phyloP scores from a whole-genome alignment of 805 yeast species.

The Wickerhamiella slavikovae region DNA sequence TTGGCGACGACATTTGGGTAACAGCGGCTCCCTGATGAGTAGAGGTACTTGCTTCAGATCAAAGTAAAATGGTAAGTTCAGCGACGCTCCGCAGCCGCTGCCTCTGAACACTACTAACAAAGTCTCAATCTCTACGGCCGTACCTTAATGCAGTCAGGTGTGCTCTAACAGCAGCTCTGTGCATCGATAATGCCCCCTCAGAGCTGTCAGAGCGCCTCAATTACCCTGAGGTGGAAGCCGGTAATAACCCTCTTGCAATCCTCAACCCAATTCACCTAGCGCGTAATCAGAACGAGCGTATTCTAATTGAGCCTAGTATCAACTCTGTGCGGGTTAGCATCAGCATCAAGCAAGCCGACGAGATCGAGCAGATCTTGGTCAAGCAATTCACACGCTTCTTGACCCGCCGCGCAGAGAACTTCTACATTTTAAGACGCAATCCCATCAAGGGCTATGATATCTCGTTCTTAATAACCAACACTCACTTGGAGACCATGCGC shows the following conservation, averaged over 20 bases:
- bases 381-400: constrained; percentile 87
- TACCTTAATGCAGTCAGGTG: constrained; percentile 84
- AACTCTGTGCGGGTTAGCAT: constrained; percentile 82
- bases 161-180: constrained; percentile 81
- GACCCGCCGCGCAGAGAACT: constrained; percentile 89
- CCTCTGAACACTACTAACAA: too few species aligned
- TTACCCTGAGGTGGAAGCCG: constrained; percentile 85
- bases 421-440: constrained; percentile 73
- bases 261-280: constrained; percentile 79
- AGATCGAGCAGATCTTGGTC: constrained; percentile 82
- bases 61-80: too few species aligned
- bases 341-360: constrained; percentile 93
- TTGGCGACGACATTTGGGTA: too few species aligned
- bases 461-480: constrained; percentile 79
- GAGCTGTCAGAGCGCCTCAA: constrained; percentile 94
- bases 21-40: too few species aligned
- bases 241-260: constrained; percentile 62
- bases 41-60: too few species aligned
- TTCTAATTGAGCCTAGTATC: constrained; percentile 81
- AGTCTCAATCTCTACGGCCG: constrained; percentile 94
- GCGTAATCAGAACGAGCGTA: constrained; percentile 83
- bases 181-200: constrained; percentile 84
- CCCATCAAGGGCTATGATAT: constrained; percentile 87
- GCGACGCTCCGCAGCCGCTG: neutral
- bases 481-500: constrained; percentile 88